Conservation (phyloP, 2,329 filamentous ascomycete genomes). For the Cordyceps fumosorosea region DNA sequence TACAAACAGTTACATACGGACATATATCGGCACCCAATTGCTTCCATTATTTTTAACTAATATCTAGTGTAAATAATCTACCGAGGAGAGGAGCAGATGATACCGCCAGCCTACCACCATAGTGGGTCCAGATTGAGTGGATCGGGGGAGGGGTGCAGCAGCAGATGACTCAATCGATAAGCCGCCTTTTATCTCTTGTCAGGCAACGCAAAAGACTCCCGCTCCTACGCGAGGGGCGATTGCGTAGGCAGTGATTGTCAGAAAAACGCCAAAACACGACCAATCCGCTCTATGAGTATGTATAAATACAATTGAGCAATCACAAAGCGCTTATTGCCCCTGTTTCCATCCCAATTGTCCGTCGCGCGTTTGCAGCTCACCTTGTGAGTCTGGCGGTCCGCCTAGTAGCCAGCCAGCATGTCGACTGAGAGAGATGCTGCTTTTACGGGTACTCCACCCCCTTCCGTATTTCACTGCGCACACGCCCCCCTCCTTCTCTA, state of each 20-base stretch:
- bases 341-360: not conserved
- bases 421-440: not conserved
- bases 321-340: not conserved
- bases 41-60: no score
- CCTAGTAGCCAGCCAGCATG: not conserved
- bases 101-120: not conserved
- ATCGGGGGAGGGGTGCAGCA: not conserved
- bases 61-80: not conserved
- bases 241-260: not conserved
- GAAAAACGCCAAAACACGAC: not conserved
- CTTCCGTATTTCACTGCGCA: not conserved
- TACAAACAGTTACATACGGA: not conserved
- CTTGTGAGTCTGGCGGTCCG: not conserved
- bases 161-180: conserved; percentile 12
- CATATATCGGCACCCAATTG: no score
- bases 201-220: not conserved
- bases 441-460: not conserved
- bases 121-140: not conserved
- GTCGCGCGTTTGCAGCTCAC: not conserved
- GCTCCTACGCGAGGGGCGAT: not conserved
- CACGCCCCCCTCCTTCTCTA: conserved; percentile 1
- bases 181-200: not conserved
- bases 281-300: no score
- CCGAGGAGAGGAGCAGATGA: not conserved
- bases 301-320: not conserved